Base-by-base conservation (phyloP, 176 grass and related monocot species). In the Urochloa ruziziensis region DNA sequence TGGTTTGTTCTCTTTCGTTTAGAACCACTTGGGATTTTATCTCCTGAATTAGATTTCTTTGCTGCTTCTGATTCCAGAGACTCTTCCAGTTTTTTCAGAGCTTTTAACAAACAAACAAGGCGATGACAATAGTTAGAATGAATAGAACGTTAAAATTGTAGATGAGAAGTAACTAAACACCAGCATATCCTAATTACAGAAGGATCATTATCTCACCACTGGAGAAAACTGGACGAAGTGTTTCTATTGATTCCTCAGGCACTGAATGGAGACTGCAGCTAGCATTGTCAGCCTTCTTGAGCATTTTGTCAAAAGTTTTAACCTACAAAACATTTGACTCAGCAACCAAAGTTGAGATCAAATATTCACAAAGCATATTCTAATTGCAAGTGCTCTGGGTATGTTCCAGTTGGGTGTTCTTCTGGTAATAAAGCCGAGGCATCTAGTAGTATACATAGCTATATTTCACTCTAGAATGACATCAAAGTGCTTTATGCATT, bases 291-390 rank as follows among this genome's bases (percentile, higher is more conserved):
- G 89, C 87, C 74, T 98, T 95, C 74, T 81, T 84, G 62, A 95
- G 93, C 93, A 95, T 91, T 85, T 87, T 91, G 36, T 91, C 88
- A 53, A 98, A 98, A 69, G 40, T 83, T 81, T 91, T 95, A 59
- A 90, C 83, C 96, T 98, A 74, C 16, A 65, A 37, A 74, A 59
- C 29, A 86, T 77, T 84, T 78, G 62, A 37, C 18, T 57, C 62
- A 86, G 81, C 10, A 80, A 85, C 59, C 17, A 10, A 79, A 56
- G 53, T 37, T 46, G 57, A 73, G 43, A 73, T 14, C 71, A 23
- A 74, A 57, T 4, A 82, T 36, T 11, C 60, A 28, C 14, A 36
- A 34, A 82, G 28, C 48, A 60, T 39, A 77, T 62, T 67, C 37
- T 48, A 21, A 85, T 46, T 62, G 23, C 44, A 67, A 11, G 16